Evolutionary conservation across 176 grass and related monocot genomes (phyloP).

Genomic region (Hsuehochloa calcarea): DNA sequence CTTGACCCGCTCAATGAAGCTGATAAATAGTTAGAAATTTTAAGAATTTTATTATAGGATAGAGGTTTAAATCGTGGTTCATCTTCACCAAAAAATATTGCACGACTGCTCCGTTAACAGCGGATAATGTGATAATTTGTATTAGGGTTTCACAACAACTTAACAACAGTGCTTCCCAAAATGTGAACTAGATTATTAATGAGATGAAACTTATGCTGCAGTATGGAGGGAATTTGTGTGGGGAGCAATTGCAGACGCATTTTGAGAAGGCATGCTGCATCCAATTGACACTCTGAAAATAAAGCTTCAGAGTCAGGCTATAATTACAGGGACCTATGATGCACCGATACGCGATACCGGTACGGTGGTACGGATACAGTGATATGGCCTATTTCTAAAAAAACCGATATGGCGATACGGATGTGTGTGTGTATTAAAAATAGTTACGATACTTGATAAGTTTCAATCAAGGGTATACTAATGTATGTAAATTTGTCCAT

Average conservation of each 20-base stretch:
- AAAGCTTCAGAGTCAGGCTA: conserved; percentile 79
- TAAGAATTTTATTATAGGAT: neutral
- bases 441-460: no score
- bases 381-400: no score
- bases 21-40: neutral
- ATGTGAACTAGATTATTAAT: neutral
- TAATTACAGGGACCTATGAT: conserved; percentile 65
- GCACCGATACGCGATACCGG: no score
- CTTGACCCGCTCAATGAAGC: neutral
- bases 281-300: conserved; percentile 87
- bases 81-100: neutral
- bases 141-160: neutral
- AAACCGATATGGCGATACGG: no score
- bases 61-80: neutral
- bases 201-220: conserved; percentile 26
- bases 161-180: neutral
- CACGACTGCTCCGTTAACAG: neutral
- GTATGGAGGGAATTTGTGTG: conserved; percentile 94
- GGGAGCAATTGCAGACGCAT: conserved; percentile 77
- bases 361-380: no score
- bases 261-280: conserved; percentile 94
- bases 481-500: no score
- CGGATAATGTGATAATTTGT: neutral
- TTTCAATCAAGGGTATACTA: no score
- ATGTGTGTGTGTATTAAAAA: no score